Percentiles rank a stretch among this genome's conserved stretches.
These are phyloP conservation scores for Penicillium macrosclerotiorum DNA, from an alignment of 495 filamentous ascomycete genomes.

Conservation along the genomic window DNA sequence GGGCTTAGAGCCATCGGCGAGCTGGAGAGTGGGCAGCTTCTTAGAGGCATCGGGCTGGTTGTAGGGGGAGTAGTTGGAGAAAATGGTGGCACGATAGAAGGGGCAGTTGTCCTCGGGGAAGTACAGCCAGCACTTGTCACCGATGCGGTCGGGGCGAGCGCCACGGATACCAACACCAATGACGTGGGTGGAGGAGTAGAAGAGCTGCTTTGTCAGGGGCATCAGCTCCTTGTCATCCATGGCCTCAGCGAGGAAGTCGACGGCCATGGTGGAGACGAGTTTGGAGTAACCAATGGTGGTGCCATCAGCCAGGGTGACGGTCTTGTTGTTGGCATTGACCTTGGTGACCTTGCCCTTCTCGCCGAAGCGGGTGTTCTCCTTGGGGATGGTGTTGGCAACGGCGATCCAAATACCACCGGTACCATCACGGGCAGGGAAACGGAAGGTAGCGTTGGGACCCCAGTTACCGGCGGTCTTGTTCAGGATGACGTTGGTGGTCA, in stretches of 20 bases:
- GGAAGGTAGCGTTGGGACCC: constrained; percentile 98
- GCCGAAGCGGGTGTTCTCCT: constrained; percentile 88
- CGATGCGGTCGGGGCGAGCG: constrained; percentile 88
- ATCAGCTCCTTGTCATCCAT: constrained; percentile 85
- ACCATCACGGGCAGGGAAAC: constrained; percentile 92
- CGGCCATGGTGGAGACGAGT: constrained; percentile 94
- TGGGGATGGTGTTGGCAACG: constrained; percentile 88
- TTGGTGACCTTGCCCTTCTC: constrained; percentile 78
- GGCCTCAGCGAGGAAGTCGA: constrained; percentile 82
- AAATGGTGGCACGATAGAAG: constrained; percentile 99
- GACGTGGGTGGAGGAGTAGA: constrained; percentile 96
- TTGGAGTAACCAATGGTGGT: constrained; percentile 90
- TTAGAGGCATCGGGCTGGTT: constrained; percentile 83
- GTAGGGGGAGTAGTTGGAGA: constrained; percentile 99
- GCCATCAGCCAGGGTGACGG: constrained; percentile 78
- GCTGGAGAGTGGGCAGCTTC: constrained; percentile 83
- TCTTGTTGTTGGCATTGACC: constrained; percentile 80
- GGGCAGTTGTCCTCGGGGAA: constrained; percentile 99
- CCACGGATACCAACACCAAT: constrained; percentile 95
- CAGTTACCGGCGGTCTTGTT: constrained; percentile 96
- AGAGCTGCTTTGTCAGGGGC: constrained; percentile 83
- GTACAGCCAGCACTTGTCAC: constrained; percentile 99
- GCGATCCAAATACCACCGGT: constrained; percentile 99
- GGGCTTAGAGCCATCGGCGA: constrained; percentile 81
- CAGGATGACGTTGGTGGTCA: constrained; percentile 92